Evolutionary conservation across 768 basidiomycete species (phyloP).

Genomic region (Clathrus columnatus): DNA sequence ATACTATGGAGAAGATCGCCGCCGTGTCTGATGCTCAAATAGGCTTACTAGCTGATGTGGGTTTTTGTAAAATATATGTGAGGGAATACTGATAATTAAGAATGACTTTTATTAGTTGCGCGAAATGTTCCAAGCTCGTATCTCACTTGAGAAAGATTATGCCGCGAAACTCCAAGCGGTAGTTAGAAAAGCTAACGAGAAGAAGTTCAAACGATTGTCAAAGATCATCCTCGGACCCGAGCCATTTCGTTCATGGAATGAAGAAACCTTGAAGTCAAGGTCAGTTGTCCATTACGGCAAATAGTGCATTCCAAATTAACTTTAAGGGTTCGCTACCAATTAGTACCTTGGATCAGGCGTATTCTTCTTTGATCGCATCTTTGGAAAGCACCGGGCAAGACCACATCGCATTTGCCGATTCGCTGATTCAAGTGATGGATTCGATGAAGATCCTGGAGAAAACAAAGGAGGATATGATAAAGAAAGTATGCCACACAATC

Average conservation of each 20-base stretch:
- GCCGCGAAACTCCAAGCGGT: constrained; percentile 60
- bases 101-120: constrained; percentile 42
- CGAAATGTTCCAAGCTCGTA: constrained; percentile 61
- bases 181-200: constrained; percentile 59
- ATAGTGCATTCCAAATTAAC: constrained; percentile 9
- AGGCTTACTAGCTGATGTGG: constrained; percentile 56
- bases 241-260: constrained; percentile 55
- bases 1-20: constrained; percentile 62
- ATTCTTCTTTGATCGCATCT: constrained; percentile 55
- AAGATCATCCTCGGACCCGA: constrained; percentile 55
- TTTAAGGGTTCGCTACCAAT: constrained; percentile 6
- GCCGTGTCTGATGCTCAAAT: constrained; percentile 54
- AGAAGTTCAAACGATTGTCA: constrained; percentile 51
- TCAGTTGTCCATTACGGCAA: constrained; percentile 19
- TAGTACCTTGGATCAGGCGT: constrained; percentile 70
- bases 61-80: constrained; percentile 16
- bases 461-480: constrained; percentile 57
- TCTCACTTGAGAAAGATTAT: constrained; percentile 69
- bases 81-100: background rate
- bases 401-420: constrained; percentile 59
- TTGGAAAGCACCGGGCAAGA: constrained; percentile 55
- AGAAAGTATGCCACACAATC: constrained; percentile 39
- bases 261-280: constrained; percentile 47
- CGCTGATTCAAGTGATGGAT: constrained; percentile 53
- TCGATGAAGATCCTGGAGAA: constrained; percentile 51